Conservation (phyloP, 2,329 filamentous ascomycete species). For the Pseudogymnoascus sp. region DNA sequence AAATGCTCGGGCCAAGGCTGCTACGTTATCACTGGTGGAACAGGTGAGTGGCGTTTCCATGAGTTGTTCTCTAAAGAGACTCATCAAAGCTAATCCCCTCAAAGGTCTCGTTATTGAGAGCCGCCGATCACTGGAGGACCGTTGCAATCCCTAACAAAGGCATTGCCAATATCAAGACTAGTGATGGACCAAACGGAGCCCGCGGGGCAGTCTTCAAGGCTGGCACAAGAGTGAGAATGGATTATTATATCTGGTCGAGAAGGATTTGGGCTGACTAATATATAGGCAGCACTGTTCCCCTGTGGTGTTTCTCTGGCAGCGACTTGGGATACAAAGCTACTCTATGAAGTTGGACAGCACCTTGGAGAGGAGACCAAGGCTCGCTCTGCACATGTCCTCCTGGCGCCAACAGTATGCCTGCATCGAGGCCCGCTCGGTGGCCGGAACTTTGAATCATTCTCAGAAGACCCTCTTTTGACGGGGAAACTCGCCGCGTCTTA, state of each 20-base stretch:
- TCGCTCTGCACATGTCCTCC: slow-evolving; percentile 65
- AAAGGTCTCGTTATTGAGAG: slow-evolving; percentile 53
- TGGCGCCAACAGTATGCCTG: slow-evolving; percentile 75
- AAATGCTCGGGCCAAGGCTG: slow-evolving; percentile 19
- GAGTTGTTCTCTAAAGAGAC: neutral
- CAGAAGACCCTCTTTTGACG: slow-evolving; percentile 72
- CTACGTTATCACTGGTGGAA: slow-evolving; percentile 27
- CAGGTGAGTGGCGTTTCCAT: slow-evolving; percentile 20
- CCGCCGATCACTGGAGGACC: slow-evolving; percentile 65
- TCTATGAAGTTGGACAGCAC: slow-evolving; percentile 63
- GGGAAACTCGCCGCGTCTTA: slow-evolving; percentile 67
- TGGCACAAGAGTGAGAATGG: slow-evolving; percentile 48
- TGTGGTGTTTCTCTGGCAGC: slow-evolving; percentile 73
- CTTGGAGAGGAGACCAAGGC: slow-evolving; percentile 67
- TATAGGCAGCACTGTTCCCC: slow-evolving; percentile 67
- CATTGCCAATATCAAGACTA: slow-evolving; percentile 59
- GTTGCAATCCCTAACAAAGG: slow-evolving; percentile 55
- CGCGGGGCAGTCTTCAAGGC: slow-evolving; percentile 64
- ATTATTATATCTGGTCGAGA: neutral
- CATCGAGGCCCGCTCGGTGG: slow-evolving; percentile 79
- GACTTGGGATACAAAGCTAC: slow-evolving; percentile 68
- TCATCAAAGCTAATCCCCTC: slow-evolving; percentile 12
- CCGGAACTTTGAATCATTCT: slow-evolving; percentile 81
- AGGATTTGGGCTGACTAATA: slow-evolving; percentile 10
- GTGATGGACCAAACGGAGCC: slow-evolving; percentile 65